Conservation (phyloP, 2,329 filamentous ascomycete genomes). For the Sarocladium oryzae region DNA sequence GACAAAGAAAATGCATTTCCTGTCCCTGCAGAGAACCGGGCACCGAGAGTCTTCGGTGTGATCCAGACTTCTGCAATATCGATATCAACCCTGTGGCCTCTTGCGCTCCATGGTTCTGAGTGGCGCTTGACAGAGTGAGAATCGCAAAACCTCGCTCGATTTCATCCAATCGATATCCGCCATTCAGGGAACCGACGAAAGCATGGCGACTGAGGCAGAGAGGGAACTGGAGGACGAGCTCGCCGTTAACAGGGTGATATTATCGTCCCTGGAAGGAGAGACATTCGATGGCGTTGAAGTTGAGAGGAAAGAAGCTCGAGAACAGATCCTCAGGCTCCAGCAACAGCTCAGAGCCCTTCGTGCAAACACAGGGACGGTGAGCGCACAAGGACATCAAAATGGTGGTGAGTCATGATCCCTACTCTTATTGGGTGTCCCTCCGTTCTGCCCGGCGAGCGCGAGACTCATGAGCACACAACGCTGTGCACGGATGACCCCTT, state of each 20-base stretch:
- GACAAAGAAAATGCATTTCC: background rate
- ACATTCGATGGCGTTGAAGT: slow-evolving; percentile 23
- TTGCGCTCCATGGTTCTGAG: no score
- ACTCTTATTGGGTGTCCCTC: background rate
- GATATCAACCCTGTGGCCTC: no score
- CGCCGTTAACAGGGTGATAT: slow-evolving; percentile 34
- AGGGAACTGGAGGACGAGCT: slow-evolving; percentile 33
- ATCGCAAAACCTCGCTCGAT: background rate
- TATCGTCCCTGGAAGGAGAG: slow-evolving; percentile 31
- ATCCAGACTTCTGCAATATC: no score
- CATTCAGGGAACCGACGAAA: slow-evolving; percentile 11
- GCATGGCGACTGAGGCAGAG: slow-evolving; percentile 16
- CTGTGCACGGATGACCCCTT: background rate
- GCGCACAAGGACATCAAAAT: background rate
- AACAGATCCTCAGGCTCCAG: slow-evolving; percentile 26
- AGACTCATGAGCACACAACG: background rate
- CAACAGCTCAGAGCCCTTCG: slow-evolving; percentile 12
- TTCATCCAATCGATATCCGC: background rate
- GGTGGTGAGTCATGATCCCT: background rate
- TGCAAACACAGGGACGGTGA: slow-evolving; percentile 14
- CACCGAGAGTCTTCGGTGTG: no score
- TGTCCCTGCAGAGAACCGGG: no score
- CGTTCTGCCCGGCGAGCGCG: background rate
- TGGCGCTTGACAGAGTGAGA: background rate
- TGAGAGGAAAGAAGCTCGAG: slow-evolving; percentile 20